Evolutionary conservation across 2,329 filamentous ascomycete genomes (phyloP), one percentile per base, ranked within the genome.

Genomic region (Lachnellula occidentalis): DNA sequence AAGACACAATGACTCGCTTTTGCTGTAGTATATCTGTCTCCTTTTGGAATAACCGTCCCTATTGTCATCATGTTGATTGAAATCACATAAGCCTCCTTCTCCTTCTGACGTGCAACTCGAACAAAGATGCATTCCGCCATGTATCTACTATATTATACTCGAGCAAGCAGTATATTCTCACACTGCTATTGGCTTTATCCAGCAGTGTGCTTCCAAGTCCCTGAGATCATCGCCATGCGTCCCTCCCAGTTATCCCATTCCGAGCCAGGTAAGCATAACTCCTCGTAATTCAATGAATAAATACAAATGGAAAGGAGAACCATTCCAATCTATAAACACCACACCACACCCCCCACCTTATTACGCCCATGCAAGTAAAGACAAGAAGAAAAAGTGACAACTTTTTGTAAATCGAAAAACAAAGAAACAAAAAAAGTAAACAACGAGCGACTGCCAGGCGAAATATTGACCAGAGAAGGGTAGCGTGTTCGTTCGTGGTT

Each of bases 391-490:
- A 21, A 46, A 17, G 39, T 48, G 9, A 19, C 36, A 39, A 48
- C 34, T 15, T 41, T 34, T 41, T 48, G 5, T 34, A 27, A 11
- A 14, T 7, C 12, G 9, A 47, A 11, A 51, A 45, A 41, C n/a
- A 45, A 34, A 22, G 37, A 43, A 34, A 12, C 14, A 46, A 53
- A 22, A 24, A 45, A 48, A 46, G 19, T 43, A 48, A 43, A 34
- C 34, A 49, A 31, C 42, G 47, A 57, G 42, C 48, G 45, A 54
- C 55, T 51, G 48, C 45, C 48, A 57, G 48, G 48, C 48, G 51
- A 57, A 50, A 54, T 54, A 57, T 54, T 15, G 51, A 51, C 39
- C 55, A 45, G 46, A 53, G 52, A 53, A 58, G 24, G 52, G 52
- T 39, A 58, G 34, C 9, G 48, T 31, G 17, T 43, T 49, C 17